Percentiles rank a stretch among this genome's conserved stretches.
Evolutionary conservation across 1,284 basidiomycete species (phyloP).

Genomic region (Neonothopanus nambi): DNA sequence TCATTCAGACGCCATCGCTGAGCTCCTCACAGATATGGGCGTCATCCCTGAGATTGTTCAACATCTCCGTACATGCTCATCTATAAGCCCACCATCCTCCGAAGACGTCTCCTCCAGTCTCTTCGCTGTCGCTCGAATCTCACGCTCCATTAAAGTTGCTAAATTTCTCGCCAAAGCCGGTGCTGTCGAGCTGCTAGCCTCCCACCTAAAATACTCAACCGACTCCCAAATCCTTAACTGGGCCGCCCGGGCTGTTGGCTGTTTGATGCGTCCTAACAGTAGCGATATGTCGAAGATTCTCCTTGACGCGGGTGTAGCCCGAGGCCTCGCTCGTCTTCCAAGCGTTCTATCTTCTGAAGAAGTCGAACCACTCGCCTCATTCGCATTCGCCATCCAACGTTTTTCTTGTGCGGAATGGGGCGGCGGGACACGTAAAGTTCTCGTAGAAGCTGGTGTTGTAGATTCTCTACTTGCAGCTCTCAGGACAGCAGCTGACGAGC

Average conservation of each 20-base stretch:
- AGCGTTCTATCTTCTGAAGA: slow-evolving; percentile 1
- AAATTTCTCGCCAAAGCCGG: slow-evolving; percentile 24
- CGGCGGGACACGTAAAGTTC: slow-evolving; percentile 23
- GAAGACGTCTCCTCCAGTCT: slow-evolving; percentile 20
- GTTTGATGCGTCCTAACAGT: slow-evolving; percentile 27
- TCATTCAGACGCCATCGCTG: slow-evolving; percentile 25
- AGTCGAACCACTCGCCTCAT: slow-evolving; percentile 24
- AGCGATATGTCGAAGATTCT: slow-evolving; percentile 25
- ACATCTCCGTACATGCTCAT: slow-evolving; percentile 19
- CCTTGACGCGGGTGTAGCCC: slow-evolving; percentile 25
- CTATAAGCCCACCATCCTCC: slow-evolving; percentile 7
- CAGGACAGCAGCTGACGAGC: slow-evolving; percentile 22
- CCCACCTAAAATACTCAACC: slow-evolving; percentile 20
- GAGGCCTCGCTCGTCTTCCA: slow-evolving; percentile 23
- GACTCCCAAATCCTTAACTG: slow-evolving; percentile 24
- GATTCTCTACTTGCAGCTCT: slow-evolving; percentile 26
- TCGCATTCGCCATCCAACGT: slow-evolving; percentile 26
- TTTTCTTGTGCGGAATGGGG: slow-evolving; percentile 29
- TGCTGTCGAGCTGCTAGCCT: slow-evolving; percentile 20
- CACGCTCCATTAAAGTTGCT: slow-evolving; percentile 25
- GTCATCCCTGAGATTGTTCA: slow-evolving; percentile 19
- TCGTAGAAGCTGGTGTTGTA: slow-evolving; percentile 23
- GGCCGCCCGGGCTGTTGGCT: slow-evolving; percentile 23
- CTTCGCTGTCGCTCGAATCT: slow-evolving; percentile 24
- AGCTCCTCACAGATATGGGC: slow-evolving; percentile 19